Evolutionary conservation across 805 yeast genomes (phyloP).

Genomic region (Lipomyces yamadae): DNA sequence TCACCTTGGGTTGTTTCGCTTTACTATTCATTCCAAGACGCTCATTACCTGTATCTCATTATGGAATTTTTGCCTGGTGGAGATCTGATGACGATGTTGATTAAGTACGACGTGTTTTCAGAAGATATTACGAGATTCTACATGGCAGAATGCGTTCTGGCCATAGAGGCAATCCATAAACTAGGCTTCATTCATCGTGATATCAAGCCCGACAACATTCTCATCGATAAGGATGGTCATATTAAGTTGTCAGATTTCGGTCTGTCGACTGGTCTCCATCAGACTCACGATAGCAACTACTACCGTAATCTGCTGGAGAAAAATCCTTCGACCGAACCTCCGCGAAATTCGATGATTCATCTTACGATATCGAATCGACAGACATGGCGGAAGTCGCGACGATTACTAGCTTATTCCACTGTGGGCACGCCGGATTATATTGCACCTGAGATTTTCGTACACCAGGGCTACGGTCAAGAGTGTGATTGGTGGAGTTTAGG

Average conservation of each 20-base stretch:
- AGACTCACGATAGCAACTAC: constrained; percentile 88
- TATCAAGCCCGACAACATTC: constrained; percentile 94
- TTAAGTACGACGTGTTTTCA: constrained; percentile 90
- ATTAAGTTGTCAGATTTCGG: constrained; percentile 77
- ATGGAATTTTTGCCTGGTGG: constrained; percentile 88
- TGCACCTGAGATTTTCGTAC: constrained; percentile 91
- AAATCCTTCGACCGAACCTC: constrained; percentile 42
- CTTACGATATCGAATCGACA: constrained; percentile 93
- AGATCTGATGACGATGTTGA: constrained; percentile 91
- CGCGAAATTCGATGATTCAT: constrained; percentile 83
- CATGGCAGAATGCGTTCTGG: constrained; percentile 95
- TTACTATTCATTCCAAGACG: constrained; percentile 81
- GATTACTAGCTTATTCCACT: constrained; percentile 93
- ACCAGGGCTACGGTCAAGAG: constrained; percentile 94
- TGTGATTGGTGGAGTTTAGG: constrained; percentile 99
- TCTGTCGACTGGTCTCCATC: constrained; percentile 87
- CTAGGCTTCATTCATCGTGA: constrained; percentile 95
- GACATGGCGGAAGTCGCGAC: constrained; percentile 91
- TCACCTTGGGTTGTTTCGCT: constrained; percentile 88
- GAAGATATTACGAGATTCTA: constrained; percentile 88
- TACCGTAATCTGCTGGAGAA: constrained; percentile 81
- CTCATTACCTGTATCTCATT: constrained; percentile 72
- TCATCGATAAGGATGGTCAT: constrained; percentile 79
- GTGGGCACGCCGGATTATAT: constrained; percentile 97
- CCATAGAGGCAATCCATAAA: constrained; percentile 91